Evolutionary conservation across 805 yeast species (phyloP).

Genomic region (Kregervanrija pseudodelftensis): DNA sequence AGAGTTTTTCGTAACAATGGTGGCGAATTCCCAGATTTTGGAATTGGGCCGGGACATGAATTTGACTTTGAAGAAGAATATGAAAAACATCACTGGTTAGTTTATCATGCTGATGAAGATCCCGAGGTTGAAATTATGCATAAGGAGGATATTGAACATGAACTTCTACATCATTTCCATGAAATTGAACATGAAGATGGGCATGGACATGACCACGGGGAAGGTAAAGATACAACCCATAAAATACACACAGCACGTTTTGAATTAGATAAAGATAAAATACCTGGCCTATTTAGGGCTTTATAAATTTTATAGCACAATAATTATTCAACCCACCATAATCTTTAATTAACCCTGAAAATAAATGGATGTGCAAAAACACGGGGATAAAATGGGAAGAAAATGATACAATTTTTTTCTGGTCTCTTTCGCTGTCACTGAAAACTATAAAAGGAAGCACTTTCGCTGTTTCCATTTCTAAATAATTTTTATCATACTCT

Average conservation of each 20-base stretch:
- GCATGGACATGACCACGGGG: slow-evolving; percentile 1
- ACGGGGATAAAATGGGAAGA: too few relatives aligned
- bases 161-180: slow-evolving; percentile 75
- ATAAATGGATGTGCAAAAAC: too few relatives aligned
- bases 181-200: slow-evolving; percentile 50
- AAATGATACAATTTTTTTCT: too few relatives aligned
- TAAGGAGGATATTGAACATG: slow-evolving; percentile 86
- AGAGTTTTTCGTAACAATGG: slow-evolving; percentile 50
- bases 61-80: slow-evolving; percentile 90
- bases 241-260: slow-evolving; percentile 7
- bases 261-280: slow-evolving; percentile 15
- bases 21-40: slow-evolving; percentile 81
- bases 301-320: neutral
- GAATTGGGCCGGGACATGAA: slow-evolving; percentile 83
- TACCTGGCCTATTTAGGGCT: slow-evolving; percentile 16
- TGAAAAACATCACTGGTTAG: slow-evolving; percentile 91
- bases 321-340: too few relatives aligned
- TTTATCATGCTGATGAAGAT: slow-evolving; percentile 68
- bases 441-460: too few relatives aligned
- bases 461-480: too few relatives aligned
- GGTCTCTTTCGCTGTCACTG: too few relatives aligned
- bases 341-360: too few relatives aligned
- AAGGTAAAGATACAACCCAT: neutral
- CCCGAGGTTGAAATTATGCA: slow-evolving; percentile 79
- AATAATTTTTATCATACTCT: too few relatives aligned